Percentiles rank a stretch among this genome's conserved stretches.
phyloP scores from a whole-genome alignment of 208 protist species.

The Crithidia sp. region DNA sequence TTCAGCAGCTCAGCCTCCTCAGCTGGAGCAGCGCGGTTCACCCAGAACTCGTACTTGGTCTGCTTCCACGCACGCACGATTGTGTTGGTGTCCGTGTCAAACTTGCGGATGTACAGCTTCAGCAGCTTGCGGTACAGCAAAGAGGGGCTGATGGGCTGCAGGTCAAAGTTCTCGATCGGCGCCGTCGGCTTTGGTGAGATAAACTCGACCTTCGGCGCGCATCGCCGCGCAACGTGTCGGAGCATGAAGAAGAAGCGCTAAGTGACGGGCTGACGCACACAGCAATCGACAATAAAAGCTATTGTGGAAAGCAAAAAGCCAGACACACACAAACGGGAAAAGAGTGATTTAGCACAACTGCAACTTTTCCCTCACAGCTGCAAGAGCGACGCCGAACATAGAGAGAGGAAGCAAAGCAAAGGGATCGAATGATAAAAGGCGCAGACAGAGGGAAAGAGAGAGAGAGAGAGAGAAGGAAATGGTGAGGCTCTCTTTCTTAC shows the following conservation, averaged over 20 bases:
- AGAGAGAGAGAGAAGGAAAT: too few species aligned
- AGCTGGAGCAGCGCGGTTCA: slow-evolving; percentile 42
- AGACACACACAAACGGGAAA: slow-evolving; percentile 17
- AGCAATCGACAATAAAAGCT: too few species aligned
- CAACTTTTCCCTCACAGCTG: too few species aligned
- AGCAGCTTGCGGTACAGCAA: slow-evolving; percentile 81
- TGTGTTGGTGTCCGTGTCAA: slow-evolving; percentile 85
- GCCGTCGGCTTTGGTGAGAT: slow-evolving; percentile 70
- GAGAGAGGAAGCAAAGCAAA: too few species aligned
- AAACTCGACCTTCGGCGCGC: slow-evolving; percentile 66
- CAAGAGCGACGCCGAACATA: too few species aligned
- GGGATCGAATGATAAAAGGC: too few species aligned
- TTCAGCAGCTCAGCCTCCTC: slow-evolving; percentile 75
- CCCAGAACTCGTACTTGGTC: slow-evolving; percentile 90
- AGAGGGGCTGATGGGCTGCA: slow-evolving; percentile 61
- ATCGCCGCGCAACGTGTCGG: slow-evolving; percentile 19
- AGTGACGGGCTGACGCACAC: too few species aligned
- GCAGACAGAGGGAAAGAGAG: too few species aligned
- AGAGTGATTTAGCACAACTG: not conserved
- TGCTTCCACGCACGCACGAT: slow-evolving; percentile 88
- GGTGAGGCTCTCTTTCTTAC: too few species aligned
- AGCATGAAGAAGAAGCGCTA: slow-evolving; percentile 15
- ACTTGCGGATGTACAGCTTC: slow-evolving; percentile 87
- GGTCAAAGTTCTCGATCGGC: slow-evolving; percentile 52
- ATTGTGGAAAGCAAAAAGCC: not conserved